These are phyloP conservation scores for Cubamyces lactineus DNA, from an alignment of 768 basidiomycete species.

Conservation along the genomic window DNA sequence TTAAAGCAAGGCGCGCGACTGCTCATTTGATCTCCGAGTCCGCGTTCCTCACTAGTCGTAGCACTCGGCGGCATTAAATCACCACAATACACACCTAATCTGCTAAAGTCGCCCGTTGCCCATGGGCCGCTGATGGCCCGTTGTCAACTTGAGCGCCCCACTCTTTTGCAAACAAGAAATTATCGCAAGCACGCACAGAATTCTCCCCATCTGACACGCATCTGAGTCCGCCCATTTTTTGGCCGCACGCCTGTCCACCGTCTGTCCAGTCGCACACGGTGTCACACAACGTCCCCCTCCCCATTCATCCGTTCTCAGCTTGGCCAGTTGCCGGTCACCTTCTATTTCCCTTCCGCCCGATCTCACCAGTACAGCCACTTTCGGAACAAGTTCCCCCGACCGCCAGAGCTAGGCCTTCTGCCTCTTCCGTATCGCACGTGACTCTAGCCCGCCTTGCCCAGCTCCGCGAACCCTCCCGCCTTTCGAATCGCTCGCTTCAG, in stretches of 20 bases:
- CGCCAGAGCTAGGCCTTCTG: conserved; percentile 14
- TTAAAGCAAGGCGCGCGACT: conserved; percentile 1
- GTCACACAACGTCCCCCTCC: conserved; percentile 19
- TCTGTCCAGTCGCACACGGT: conserved; percentile 11
- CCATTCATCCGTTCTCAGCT: not conserved
- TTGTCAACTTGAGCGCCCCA: conserved; percentile 18
- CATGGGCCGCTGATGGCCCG: conserved; percentile 8
- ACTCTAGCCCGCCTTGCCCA: conserved; percentile 22
- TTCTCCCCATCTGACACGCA: conserved; percentile 10
- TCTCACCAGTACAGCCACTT: conserved; percentile 22
- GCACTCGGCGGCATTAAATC: not conserved
- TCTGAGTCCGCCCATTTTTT: conserved; percentile 9
- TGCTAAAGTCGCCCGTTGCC: conserved; percentile 7
- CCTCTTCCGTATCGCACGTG: conserved; percentile 10
- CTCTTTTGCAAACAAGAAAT: not conserved
- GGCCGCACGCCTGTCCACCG: not conserved
- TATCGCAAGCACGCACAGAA: conserved; percentile 12
- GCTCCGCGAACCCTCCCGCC: conserved; percentile 48
- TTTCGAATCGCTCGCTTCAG: conserved; percentile 63
- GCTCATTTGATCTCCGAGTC: conserved; percentile 15
- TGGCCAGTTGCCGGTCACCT: conserved; percentile 3
- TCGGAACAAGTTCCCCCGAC: conserved; percentile 17
- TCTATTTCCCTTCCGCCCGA: conserved; percentile 24
- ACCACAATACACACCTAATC: conserved; percentile 13
- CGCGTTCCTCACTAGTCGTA: not conserved